These are phyloP conservation scores for Zarea fungicola DNA, from an alignment of 2,329 filamentous ascomycete genomes.

Conservation along the genomic window DNA sequence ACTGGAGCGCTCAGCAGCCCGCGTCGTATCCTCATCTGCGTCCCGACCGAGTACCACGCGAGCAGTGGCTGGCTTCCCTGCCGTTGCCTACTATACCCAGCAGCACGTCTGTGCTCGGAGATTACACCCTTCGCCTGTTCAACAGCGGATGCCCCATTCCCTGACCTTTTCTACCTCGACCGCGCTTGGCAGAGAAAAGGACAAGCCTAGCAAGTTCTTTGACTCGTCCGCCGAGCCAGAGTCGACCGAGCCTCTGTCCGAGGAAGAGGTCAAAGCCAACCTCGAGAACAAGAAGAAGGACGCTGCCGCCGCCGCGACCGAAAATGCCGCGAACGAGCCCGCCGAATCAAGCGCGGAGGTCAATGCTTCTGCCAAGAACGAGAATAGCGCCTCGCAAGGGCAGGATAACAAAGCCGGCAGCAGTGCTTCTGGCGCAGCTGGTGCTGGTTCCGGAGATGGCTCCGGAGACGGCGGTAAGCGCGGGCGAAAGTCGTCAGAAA, in stretches of 20 bases:
- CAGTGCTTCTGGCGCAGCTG: slow-evolving; percentile 45
- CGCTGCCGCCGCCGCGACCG: slow-evolving; percentile 23
- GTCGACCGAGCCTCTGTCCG: slow-evolving; percentile 42
- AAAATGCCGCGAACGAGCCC: slow-evolving; percentile 43
- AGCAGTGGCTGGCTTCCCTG: slow-evolving; percentile 23
- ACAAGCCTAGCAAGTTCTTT: slow-evolving; percentile 44
- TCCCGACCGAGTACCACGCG: slow-evolving; percentile 18
- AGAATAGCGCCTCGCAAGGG: slow-evolving; percentile 26
- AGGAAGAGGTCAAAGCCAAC: slow-evolving; percentile 49
- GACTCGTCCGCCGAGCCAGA: slow-evolving; percentile 38
- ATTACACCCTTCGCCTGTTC: slow-evolving; percentile 21
- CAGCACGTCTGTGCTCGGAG: slow-evolving; percentile 28
- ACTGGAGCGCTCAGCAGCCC: slow-evolving; percentile 30
- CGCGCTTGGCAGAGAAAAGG: slow-evolving; percentile 31
- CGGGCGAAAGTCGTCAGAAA: slow-evolving; percentile 66
- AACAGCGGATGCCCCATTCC: slow-evolving; percentile 22
- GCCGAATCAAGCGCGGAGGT: slow-evolving; percentile 38
- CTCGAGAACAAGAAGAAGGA: slow-evolving; percentile 41
- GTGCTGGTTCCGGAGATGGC: slow-evolving; percentile 37
- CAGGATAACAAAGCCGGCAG: slow-evolving; percentile 48
- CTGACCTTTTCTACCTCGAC: slow-evolving; percentile 34
- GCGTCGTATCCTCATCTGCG: slow-evolving; percentile 19
- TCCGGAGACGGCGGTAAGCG: slow-evolving; percentile 61
- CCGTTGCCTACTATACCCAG: slow-evolving; percentile 22
- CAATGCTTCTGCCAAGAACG: slow-evolving; percentile 41